These are phyloP conservation scores for Wickerhamiella dianesei DNA, from an alignment of 805 yeast genomes.

Conservation along the genomic window DNA sequence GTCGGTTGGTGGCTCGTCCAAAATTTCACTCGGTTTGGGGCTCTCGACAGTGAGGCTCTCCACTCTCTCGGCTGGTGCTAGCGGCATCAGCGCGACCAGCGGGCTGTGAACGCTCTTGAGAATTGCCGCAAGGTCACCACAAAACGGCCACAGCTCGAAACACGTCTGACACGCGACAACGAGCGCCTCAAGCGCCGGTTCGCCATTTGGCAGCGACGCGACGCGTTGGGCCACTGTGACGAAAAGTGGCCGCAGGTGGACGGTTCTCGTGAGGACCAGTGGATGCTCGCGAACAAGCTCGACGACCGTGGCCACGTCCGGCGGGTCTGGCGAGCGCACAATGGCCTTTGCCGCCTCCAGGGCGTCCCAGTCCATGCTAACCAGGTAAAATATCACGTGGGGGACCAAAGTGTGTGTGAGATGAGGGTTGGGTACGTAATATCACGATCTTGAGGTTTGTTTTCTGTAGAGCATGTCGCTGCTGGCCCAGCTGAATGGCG, in stretches of 20 bases:
- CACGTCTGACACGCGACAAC: slow-evolving; percentile 1
- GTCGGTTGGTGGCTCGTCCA: not conserved
- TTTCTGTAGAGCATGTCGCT: slow-evolving; percentile 5
- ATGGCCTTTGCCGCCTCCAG: slow-evolving; percentile 1
- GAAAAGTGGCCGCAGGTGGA: slow-evolving; percentile 9
- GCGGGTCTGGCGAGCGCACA: not conserved
- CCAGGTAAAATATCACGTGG: not conserved
- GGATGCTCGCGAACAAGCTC: slow-evolving; percentile 1
- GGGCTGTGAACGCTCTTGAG: not conserved
- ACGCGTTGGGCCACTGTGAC: slow-evolving; percentile 4
- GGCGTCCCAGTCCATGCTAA: slow-evolving; percentile 1
- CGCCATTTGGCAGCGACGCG: not conserved
- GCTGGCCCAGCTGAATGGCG: slow-evolving; percentile 27
- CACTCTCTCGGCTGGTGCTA: not conserved
- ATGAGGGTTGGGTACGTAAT: too few relatives aligned
- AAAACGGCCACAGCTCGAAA: slow-evolving; percentile 5
- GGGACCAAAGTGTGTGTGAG: not conserved
- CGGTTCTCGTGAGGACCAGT: slow-evolving; percentile 1
- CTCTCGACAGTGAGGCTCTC: too few relatives aligned
- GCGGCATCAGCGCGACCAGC: not conserved
- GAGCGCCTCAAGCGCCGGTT: slow-evolving; percentile 1
- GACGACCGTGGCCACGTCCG: not conserved
- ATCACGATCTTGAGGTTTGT: too few relatives aligned
- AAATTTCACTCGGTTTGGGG: too few relatives aligned
- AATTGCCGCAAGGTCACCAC: not conserved